phyloP scores from a whole-genome alignment of 2,329 filamentous ascomycete species.

The Colletotrichum lupini region DNA sequence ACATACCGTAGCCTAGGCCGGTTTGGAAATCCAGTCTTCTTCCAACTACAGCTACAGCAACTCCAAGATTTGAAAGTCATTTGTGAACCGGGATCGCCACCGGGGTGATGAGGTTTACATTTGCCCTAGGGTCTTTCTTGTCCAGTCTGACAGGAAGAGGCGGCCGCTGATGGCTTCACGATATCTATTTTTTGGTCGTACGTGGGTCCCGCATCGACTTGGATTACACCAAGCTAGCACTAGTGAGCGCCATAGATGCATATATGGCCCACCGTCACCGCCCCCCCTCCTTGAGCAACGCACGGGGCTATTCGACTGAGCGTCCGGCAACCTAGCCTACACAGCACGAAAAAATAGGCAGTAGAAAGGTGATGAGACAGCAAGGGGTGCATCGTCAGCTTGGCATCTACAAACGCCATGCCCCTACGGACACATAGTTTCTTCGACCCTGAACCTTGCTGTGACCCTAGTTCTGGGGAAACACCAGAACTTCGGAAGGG shows the following conservation, averaged over 20 bases:
- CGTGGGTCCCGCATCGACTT: constrained; percentile 1
- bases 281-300: not conserved
- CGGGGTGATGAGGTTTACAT: not conserved
- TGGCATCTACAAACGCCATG: not conserved
- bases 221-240: not conserved
- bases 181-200: constrained; percentile 12
- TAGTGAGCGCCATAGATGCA: constrained; percentile 26
- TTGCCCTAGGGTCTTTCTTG: not conserved
- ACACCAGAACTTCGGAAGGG: not conserved
- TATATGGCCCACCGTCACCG: not conserved
- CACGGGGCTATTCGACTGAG: constrained; percentile 12
- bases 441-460: not conserved
- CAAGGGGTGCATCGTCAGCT: constrained; percentile 11
- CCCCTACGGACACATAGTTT: not conserved
- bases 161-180: not conserved
- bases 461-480: not conserved
- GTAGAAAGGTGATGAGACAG: not conserved
- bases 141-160: not conserved
- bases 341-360: not conserved
- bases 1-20: not conserved
- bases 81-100: not conserved
- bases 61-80: not conserved
- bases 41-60: not conserved
- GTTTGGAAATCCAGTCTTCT: not conserved
- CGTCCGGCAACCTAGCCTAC: not conserved